These are phyloP conservation scores for Calophaca sinica DNA, from an alignment of 306 rosid genomes.

Conservation along the genomic window DNA sequence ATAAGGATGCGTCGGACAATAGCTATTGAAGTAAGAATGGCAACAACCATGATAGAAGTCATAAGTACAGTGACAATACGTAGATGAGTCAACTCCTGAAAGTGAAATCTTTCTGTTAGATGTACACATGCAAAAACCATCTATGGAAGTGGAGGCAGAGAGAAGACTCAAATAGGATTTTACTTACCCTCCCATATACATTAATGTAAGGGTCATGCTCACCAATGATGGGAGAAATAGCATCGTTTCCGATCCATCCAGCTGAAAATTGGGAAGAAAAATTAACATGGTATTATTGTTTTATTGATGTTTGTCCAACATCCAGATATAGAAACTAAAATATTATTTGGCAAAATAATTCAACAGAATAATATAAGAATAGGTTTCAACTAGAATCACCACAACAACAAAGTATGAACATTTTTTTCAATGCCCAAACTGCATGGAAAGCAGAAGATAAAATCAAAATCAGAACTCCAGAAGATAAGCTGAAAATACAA, in stretches of 20 bases:
- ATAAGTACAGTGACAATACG: slow-evolving; percentile 80
- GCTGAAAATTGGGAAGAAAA: slow-evolving; percentile 65
- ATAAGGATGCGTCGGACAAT: slow-evolving; percentile 91
- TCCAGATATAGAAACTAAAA: slow-evolving; percentile 3
- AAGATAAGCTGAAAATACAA: no score
- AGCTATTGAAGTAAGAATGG: slow-evolving; percentile 90
- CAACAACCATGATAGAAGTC: slow-evolving; percentile 81
- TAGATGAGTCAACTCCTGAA: slow-evolving; percentile 88
- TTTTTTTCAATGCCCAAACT: neutral
- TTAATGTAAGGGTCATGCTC: slow-evolving; percentile 82
- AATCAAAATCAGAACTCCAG: slow-evolving; percentile 10
- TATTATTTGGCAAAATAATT: slow-evolving; percentile 12
- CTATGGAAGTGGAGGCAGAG: neutral
- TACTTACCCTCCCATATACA: slow-evolving; percentile 85
- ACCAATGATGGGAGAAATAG: slow-evolving; percentile 90
- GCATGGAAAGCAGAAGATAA: neutral
- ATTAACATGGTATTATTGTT: slow-evolving; percentile 43
- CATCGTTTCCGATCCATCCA: slow-evolving; percentile 97
- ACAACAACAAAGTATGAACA: neutral
- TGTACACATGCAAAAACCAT: slow-evolving; percentile 26
- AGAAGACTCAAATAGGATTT: slow-evolving; percentile 28
- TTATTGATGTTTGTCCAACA: slow-evolving; percentile 37
- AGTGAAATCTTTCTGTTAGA: slow-evolving; percentile 40
- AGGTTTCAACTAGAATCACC: slow-evolving; percentile 34
- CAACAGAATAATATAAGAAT: slow-evolving; percentile 20